Percentiles rank a stretch among this genome's conserved stretches.
These are phyloP conservation scores for Solanum hybrid DNA, from an alignment of 305 asterid species.

Conservation along the genomic window DNA sequence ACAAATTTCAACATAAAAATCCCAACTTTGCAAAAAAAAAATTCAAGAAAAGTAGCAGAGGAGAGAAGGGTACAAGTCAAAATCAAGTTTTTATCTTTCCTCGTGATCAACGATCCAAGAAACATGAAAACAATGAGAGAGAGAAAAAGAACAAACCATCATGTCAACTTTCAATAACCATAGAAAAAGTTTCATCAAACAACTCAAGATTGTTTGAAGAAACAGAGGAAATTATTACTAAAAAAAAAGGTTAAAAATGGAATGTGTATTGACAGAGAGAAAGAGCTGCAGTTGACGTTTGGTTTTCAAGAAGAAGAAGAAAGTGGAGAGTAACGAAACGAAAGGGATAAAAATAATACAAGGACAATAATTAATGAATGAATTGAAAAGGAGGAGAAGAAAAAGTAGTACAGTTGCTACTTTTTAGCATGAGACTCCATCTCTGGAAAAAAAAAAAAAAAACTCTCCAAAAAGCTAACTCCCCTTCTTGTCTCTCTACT, in stretches of 20 bases:
- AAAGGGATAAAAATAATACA: constrained; percentile 21
- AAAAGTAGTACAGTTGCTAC: constrained; percentile 22
- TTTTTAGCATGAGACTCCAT: constrained; percentile 52
- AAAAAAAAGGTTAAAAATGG: not conserved
- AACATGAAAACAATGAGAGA: not conserved
- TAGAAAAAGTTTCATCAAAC: not conserved
- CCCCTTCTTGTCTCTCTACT: not conserved
- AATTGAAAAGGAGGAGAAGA: constrained; percentile 6
- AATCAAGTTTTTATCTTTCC: not conserved
- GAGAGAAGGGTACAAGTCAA: not conserved
- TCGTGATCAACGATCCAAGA: not conserved
- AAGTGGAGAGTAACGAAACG: constrained; percentile 18
- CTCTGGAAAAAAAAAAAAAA: constrained; percentile 45
- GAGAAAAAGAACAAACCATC: not conserved
- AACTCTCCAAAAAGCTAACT: constrained; percentile 5
- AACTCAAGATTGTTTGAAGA: not conserved
- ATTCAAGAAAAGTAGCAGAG: not conserved
- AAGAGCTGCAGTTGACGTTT: constrained; percentile 6
- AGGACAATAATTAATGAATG: constrained; percentile 2
- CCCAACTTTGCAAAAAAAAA: not conserved
- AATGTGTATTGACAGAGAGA: not conserved
- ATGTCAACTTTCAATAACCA: not conserved
- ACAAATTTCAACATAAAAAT: not conserved
- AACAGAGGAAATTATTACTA: not conserved
- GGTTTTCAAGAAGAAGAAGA: constrained; percentile 12